Conservation (phyloP, 768 basidiomycete species). For the Polyporus arcularius region DNA sequence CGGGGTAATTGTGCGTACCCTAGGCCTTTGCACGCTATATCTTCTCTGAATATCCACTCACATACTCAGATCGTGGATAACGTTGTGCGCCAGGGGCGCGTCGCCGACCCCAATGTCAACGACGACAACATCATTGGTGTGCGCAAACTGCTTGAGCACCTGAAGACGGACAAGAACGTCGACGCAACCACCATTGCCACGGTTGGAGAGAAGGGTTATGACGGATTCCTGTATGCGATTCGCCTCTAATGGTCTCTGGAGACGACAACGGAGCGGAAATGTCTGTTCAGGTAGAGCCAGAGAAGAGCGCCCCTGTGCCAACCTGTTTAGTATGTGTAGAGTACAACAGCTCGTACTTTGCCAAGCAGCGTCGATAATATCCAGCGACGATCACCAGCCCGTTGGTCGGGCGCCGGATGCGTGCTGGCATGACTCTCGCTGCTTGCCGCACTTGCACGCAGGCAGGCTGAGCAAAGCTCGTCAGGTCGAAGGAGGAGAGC, state of each 20-base stretch:
- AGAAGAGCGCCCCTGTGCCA: too few species aligned
- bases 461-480: too few species aligned
- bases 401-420: too few species aligned
- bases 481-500: too few species aligned
- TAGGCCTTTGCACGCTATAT: neutral
- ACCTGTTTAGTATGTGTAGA: too few species aligned
- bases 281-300: too few species aligned
- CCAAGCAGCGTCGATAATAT: too few species aligned
- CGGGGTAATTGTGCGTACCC: constrained; percentile 56
- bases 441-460: too few species aligned
- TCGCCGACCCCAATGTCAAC: constrained; percentile 36
- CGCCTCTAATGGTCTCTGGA: neutral
- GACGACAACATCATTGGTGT: constrained; percentile 44
- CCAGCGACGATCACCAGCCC: too few species aligned
- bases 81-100: constrained; percentile 51
- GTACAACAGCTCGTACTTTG: too few species aligned
- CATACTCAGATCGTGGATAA: constrained; percentile 57
- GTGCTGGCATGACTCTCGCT: too few species aligned
- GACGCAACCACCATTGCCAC: constrained; percentile 39
- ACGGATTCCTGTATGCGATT: constrained; percentile 31
- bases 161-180: constrained; percentile 49
- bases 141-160: constrained; percentile 42
- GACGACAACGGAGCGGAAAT: too few species aligned
- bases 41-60: neutral
- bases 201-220: constrained; percentile 36